Conservation (phyloP, 2,329 filamentous ascomycete species). For the Lecanosticta acicola region DNA sequence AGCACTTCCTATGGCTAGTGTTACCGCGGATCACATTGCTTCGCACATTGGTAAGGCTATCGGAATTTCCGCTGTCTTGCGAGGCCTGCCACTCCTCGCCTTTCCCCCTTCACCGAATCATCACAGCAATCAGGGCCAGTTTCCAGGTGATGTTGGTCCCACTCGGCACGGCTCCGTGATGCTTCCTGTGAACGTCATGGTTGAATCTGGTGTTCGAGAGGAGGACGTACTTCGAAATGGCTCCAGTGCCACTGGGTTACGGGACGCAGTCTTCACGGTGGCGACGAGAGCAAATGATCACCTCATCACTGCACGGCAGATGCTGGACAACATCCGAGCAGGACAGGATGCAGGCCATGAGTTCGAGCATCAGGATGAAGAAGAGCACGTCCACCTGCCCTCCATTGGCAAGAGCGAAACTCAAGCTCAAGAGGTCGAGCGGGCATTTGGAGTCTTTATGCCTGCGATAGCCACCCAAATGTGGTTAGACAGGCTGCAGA, state of each 20-base stretch:
- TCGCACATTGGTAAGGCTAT: conserved; percentile 93
- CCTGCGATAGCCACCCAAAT: conserved; percentile 71
- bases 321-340: conserved; percentile 72
- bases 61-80: conserved; percentile 79
- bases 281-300: conserved; percentile 94
- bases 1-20: conserved; percentile 68
- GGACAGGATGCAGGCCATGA: conserved; percentile 74
- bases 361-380: conserved; percentile 80
- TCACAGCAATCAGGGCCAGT: conserved; percentile 45
- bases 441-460: conserved; percentile 72
- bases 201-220: conserved; percentile 70
- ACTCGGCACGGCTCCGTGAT: conserved; percentile 61
- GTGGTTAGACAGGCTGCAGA: conserved; percentile 73
- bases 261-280: conserved; percentile 85
- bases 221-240: conserved; percentile 84
- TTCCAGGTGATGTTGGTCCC: conserved; percentile 37
- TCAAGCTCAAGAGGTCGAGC: conserved; percentile 52
- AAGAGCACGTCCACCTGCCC: conserved; percentile 53
- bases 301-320: conserved; percentile 85
- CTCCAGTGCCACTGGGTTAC: conserved; percentile 69
- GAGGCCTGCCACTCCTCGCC: conserved; percentile 82
- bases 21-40: conserved; percentile 86
- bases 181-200: conserved; percentile 85
- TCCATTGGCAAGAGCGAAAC: conserved; percentile 27
- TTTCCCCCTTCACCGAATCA: conserved; percentile 61